phyloP scores from a whole-genome alignment of 2,329 filamentous ascomycete species.

The Xylaria sp. region DNA sequence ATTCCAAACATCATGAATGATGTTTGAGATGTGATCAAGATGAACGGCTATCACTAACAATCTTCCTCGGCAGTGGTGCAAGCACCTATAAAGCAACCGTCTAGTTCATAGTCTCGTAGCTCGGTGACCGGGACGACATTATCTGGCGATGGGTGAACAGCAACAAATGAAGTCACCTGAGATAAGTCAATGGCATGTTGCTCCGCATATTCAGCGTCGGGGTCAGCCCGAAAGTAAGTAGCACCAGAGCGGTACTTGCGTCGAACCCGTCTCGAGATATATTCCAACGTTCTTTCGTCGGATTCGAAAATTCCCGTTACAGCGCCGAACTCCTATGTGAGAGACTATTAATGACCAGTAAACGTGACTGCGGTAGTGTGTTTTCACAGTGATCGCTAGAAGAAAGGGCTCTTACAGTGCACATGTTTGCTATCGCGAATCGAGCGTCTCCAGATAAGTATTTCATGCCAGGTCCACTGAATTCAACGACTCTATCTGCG shows the following conservation, averaged over 20 bases:
- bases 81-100: constrained; percentile 54
- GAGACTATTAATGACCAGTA: not conserved
- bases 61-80: constrained; percentile 55
- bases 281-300: constrained; percentile 45
- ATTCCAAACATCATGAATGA: too few species aligned
- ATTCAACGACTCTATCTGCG: constrained; percentile 52
- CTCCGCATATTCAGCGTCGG: constrained; percentile 46
- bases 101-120: constrained; percentile 41
- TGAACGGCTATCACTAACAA: not conserved
- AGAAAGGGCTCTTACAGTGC: constrained; percentile 35
- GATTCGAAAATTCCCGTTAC: constrained; percentile 51
- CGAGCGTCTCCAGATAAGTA: constrained; percentile 50
- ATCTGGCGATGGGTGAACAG: constrained; percentile 50
- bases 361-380: not conserved
- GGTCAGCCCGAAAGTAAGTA: constrained; percentile 49
- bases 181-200: constrained; percentile 46
- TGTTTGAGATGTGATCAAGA: not conserved
- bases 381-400: not conserved
- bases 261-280: constrained; percentile 43
- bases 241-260: constrained; percentile 42
- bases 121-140: constrained; percentile 49
- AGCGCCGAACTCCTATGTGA: constrained; percentile 47
- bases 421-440: constrained; percentile 56
- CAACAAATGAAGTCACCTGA: constrained; percentile 46
- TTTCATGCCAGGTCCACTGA: constrained; percentile 47